These are phyloP conservation scores for Liquidambar formosana DNA, from an alignment of 164 flowering plant genomes.

Conservation along the genomic window DNA sequence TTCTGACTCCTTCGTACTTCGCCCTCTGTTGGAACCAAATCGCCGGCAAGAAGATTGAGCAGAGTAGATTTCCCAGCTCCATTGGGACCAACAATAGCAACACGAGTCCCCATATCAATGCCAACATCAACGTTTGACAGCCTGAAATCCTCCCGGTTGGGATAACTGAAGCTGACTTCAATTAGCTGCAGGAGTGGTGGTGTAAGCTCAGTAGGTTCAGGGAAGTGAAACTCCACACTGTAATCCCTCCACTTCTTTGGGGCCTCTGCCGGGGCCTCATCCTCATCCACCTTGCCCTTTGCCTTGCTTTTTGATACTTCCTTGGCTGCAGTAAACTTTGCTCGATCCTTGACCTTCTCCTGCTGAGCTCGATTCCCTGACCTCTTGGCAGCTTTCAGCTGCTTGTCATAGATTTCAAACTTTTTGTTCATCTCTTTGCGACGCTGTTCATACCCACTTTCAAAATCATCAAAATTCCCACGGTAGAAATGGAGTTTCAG, in stretches of 20 bases:
- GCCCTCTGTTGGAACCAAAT: slow-evolving; percentile 71
- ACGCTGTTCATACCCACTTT: slow-evolving; percentile 74
- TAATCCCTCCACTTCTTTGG: slow-evolving; percentile 78
- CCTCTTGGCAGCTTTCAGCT: slow-evolving; percentile 75
- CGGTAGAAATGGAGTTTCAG: slow-evolving; percentile 66
- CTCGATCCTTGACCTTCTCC: slow-evolving; percentile 77
- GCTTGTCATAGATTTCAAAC: slow-evolving; percentile 66
- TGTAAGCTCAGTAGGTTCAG: slow-evolving; percentile 80
- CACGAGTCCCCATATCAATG: slow-evolving; percentile 87
- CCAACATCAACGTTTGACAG: slow-evolving; percentile 77
- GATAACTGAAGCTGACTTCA: slow-evolving; percentile 78
- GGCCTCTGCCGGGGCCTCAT: slow-evolving; percentile 59
- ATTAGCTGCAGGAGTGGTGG: slow-evolving; percentile 80
- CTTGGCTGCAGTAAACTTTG: slow-evolving; percentile 58
- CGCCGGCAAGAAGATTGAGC: slow-evolving; percentile 83
- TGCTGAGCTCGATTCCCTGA: slow-evolving; percentile 65
- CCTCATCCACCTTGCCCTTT: slow-evolving; percentile 71
- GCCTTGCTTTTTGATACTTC: slow-evolving; percentile 67
- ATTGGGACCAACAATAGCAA: slow-evolving; percentile 85
- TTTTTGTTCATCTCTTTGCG: slow-evolving; percentile 79
- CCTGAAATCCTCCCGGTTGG: slow-evolving; percentile 63
- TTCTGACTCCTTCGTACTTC: slow-evolving; percentile 82
- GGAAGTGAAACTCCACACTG: slow-evolving; percentile 81
- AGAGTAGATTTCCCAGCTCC: slow-evolving; percentile 89
- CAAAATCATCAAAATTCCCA: slow-evolving; percentile 81